A percentile compares a stretch with the other conserved stretches of the same genome.
Evolutionary conservation across 208 protist species (phyloP).

Genomic region (Crithidia acanthocephali): DNA sequence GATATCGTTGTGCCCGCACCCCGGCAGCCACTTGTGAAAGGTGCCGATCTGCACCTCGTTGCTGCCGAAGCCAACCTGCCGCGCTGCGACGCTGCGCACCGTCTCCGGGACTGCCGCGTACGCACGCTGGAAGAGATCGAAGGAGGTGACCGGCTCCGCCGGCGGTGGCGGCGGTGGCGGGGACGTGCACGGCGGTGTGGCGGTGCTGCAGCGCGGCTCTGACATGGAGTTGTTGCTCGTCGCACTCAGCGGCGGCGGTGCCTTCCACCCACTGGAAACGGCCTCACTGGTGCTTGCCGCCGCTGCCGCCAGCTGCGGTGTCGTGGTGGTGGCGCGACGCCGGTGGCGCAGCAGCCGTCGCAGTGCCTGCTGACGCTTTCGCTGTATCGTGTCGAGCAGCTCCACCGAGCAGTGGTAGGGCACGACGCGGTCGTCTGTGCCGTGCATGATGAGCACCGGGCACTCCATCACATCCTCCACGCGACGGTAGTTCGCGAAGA

Average conservation of each 20-base stretch:
- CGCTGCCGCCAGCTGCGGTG: background rate
- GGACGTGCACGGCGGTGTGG: background rate
- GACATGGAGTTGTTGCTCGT: conserved; percentile 7
- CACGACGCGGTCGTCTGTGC: conserved; percentile 59
- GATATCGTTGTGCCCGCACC: conserved; percentile 77
- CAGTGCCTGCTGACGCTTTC: background rate
- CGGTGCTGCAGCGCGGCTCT: background rate
- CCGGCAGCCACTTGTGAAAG: conserved; percentile 53
- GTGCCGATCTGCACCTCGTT: conserved; percentile 27
- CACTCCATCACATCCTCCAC: conserved; percentile 50
- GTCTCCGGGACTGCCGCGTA: conserved; percentile 14
- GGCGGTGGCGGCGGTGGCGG: background rate
- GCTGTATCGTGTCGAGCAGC: conserved; percentile 27
- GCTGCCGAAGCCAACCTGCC: background rate
- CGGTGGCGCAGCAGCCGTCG: conserved; percentile 1
- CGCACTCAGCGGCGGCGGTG: background rate
- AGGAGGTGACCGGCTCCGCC: conserved; percentile 10
- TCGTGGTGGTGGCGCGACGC: too few relatives aligned
- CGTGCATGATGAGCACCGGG: conserved; percentile 77
- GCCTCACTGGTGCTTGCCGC: background rate
- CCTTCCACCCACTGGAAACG: background rate
- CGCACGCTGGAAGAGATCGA: conserved; percentile 24
- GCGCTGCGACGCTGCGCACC: background rate
- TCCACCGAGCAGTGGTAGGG: conserved; percentile 52
- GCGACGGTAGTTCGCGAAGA: conserved; percentile 64